A percentile compares a stretch with the other conserved stretches of the same genome.
Conservation (phyloP, 768 basidiomycete species). For the Tremella fuciformis region DNA sequence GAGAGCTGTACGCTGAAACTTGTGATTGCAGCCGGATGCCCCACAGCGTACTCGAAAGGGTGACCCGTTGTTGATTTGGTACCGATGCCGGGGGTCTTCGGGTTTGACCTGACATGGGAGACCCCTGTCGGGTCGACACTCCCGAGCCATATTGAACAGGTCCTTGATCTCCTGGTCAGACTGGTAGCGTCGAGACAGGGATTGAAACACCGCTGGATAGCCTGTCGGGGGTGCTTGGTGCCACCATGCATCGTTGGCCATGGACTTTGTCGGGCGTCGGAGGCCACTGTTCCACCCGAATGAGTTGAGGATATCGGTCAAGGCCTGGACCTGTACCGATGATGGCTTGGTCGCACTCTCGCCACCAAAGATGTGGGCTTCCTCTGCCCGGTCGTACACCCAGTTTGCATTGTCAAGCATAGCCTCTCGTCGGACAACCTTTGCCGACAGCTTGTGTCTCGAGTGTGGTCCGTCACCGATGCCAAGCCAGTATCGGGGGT, state of each 20-base stretch:
- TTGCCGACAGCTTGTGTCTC: not conserved
- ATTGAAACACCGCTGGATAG: not conserved
- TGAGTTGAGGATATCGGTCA: constrained; percentile 23
- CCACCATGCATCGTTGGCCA: constrained; percentile 15
- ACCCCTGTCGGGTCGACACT: not conserved
- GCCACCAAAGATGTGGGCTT: constrained; percentile 14
- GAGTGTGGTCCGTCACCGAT: not conserved
- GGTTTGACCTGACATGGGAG: not conserved
- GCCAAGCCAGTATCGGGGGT: constrained; percentile 19
- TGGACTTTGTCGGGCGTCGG: constrained; percentile 15
- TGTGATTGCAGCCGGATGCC: too few relatives aligned
- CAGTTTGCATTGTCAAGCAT: constrained; percentile 30
- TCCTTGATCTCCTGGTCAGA: not conserved
- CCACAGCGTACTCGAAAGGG: not conserved
- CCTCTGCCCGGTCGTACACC: constrained; percentile 22
- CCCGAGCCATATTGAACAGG: not conserved
- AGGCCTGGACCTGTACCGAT: constrained; percentile 11
- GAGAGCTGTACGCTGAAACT: too few relatives aligned
- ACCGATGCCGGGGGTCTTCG: not conserved
- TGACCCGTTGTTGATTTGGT: not conserved
- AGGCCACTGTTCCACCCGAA: constrained; percentile 24
- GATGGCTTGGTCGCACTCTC: constrained; percentile 2
- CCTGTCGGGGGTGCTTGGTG: not conserved
- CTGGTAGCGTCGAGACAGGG: not conserved
- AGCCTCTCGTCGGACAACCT: not conserved